Base-by-base conservation (phyloP, 768 basidiomycete genomes). In the Xanthoconium stramineum region DNA sequence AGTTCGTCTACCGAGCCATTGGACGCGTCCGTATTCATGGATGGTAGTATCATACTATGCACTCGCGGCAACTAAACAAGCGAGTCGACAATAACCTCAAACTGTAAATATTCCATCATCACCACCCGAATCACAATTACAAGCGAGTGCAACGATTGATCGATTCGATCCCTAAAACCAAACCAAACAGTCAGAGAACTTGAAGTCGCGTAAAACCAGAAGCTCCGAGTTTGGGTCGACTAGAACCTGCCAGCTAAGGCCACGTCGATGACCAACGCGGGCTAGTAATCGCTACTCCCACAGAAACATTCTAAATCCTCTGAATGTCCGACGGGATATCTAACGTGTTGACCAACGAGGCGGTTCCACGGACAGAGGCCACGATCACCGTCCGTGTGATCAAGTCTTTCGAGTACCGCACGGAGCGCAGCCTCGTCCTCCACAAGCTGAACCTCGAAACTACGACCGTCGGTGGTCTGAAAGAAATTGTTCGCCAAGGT, bases 341-440 rank as follows among this genome's bases (percentile, higher is more conserved):
- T 47, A 76, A 79, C 53, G 63, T 72, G 35, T 77, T 85, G 40
- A 85, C 86, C 42, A 94, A 88, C 73, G 75, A 80, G 51, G 77
- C 83, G 30, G 77, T 80, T 3, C 88, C 92, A 11, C 80, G 75
- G 62, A 86, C 88, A 3, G 78, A 84, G 58, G 92, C 93, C 20
- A 94, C 92, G 6, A 74, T 98, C 55, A 98, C 96, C 8, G 72
- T 98, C 47, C 86, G 96, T 33, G 80, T 98, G 59, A 91, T 99
- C 76, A 99, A 99, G 69, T 94, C 91, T 19, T 96, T 99, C 70
- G 86, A 85, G 67, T 98, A 84, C 72, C 83, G 96, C 53, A 98
- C 94, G 52, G 89, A 93, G 69, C 88, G 87, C 62, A 87, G 83
- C 67, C 80, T 98, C 61, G 86, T 99, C 50, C 78, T 98, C 49